Evolutionary conservation across 108 stramenopile species (phyloP).

Genomic region (Fistulifera solaris): DNA sequence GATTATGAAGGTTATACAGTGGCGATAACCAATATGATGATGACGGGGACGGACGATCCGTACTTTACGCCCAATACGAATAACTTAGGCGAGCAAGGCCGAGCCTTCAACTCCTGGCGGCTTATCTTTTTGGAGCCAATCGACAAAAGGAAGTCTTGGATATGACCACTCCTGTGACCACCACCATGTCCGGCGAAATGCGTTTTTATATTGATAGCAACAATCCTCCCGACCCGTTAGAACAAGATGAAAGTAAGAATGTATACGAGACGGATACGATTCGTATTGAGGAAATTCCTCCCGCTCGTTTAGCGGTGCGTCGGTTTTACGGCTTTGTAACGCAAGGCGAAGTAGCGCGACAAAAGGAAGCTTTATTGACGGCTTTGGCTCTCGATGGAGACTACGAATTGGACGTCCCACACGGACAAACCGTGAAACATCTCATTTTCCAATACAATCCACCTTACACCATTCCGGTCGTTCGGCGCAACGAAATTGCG

Average conservation of each 20-base stretch:
- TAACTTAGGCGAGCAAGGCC: conserved; percentile 47
- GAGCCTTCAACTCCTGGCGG: conserved; percentile 84
- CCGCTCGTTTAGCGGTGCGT: conserved; percentile 61
- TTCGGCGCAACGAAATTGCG: conserved; percentile 83
- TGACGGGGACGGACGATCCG: conserved; percentile 27
- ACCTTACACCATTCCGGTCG: conserved; percentile 88
- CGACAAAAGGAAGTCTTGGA: conserved; percentile 65
- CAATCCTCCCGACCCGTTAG: conserved; percentile 34
- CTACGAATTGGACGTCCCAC: conserved; percentile 70
- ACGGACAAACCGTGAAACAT: conserved; percentile 64
- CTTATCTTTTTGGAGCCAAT: conserved; percentile 90
- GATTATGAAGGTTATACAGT: conserved; percentile 74
- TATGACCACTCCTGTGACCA: conserved; percentile 92
- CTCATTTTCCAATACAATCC: conserved; percentile 91
- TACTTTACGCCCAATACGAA: conserved; percentile 13
- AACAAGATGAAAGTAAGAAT: conserved; percentile 1
- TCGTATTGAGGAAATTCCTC: conserved; percentile 55
- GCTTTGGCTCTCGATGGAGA: conserved; percentile 58
- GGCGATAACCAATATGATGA: conserved; percentile 51
- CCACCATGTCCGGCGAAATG: conserved; percentile 77
- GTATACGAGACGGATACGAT: conserved; percentile 35
- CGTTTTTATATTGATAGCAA: conserved; percentile 58
- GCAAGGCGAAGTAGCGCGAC: conserved; percentile 80
- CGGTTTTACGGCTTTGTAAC: conserved; percentile 87
- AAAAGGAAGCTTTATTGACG: conserved; percentile 74